Conservation (phyloP, 2,329 filamentous ascomycete genomes). For the Xylaria sp. region DNA sequence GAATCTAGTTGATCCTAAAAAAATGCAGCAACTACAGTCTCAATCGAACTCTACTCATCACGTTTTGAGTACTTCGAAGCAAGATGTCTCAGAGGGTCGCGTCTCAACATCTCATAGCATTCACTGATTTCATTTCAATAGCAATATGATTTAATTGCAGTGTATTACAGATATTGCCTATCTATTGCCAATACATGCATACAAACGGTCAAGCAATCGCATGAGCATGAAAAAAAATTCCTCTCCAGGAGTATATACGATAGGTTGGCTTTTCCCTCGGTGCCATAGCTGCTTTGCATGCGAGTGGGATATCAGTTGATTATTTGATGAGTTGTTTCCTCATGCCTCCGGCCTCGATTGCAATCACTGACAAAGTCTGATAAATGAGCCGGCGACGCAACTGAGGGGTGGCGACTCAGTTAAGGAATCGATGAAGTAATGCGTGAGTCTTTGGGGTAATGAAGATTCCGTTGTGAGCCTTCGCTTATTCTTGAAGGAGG, state of each 20-base stretch:
- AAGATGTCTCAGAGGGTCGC: no score
- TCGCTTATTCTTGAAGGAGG: constrained; percentile 52
- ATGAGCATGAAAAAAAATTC: not conserved
- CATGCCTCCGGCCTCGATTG: not conserved
- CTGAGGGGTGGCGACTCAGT: not conserved
- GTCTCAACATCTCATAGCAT: no score
- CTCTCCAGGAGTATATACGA: not conserved
- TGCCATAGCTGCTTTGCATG: not conserved
- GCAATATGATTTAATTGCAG: not conserved
- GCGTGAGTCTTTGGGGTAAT: not conserved
- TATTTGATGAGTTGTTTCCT: not conserved
- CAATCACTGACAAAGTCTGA: not conserved
- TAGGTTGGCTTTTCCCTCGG: not conserved
- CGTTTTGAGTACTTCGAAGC: no score
- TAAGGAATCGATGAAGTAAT: not conserved
- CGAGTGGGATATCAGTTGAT: not conserved
- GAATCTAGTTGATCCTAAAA: no score
- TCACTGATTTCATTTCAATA: not conserved
- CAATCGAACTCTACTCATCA: no score
- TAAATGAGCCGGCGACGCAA: not conserved
- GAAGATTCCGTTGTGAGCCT: not conserved
- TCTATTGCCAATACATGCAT: not conserved
- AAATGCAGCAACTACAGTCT: no score
- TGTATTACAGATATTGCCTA: constrained; percentile 4
- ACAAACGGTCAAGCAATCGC: not conserved